phyloP scores from a whole-genome alignment of 768 basidiomycete species.

The Termitomyces sp. region DNA sequence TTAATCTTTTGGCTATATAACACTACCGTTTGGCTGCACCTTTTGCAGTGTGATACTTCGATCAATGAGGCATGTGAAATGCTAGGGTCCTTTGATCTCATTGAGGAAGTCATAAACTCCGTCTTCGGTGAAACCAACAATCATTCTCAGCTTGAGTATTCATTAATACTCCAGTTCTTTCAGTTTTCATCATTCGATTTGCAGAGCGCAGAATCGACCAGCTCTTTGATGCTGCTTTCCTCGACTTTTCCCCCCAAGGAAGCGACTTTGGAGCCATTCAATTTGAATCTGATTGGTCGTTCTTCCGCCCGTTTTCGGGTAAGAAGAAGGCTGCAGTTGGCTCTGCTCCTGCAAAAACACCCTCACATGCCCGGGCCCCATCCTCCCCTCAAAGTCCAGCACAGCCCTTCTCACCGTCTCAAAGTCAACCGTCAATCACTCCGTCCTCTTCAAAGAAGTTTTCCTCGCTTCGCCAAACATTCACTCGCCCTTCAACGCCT shows the following conservation, averaged over 20 bases:
- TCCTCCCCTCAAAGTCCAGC: constrained; percentile 46
- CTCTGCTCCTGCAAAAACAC: constrained; percentile 22
- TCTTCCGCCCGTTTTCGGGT: constrained; percentile 65
- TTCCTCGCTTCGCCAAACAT: constrained; percentile 63
- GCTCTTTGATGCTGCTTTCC: constrained; percentile 73
- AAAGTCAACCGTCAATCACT: constrained; percentile 34
- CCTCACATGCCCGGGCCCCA: constrained; percentile 30
- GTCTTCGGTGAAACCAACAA: constrained; percentile 66
- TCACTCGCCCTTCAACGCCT: constrained; percentile 44
- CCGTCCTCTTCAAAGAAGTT: constrained; percentile 49
- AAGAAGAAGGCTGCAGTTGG: constrained; percentile 49
- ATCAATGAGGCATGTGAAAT: constrained; percentile 78
- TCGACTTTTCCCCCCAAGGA: constrained; percentile 78
- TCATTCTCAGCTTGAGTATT: background rate
- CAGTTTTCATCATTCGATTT: constrained; percentile 93
- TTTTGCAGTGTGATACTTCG: constrained; percentile 80
- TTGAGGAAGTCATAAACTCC: constrained; percentile 92
- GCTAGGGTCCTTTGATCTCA: constrained; percentile 76
- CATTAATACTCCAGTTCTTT: constrained; percentile 8
- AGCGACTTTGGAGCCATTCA: constrained; percentile 77
- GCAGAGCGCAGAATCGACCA: constrained; percentile 87
- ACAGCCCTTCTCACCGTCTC: constrained; percentile 51
- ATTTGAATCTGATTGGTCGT: constrained; percentile 97
- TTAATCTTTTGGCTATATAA: constrained; percentile 96
- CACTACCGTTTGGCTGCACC: constrained; percentile 82